A percentile compares a stretch with the other conserved stretches of the same genome.
Conservation (phyloP, 805 yeast species). For the Metschnikowia arizonensis region DNA sequence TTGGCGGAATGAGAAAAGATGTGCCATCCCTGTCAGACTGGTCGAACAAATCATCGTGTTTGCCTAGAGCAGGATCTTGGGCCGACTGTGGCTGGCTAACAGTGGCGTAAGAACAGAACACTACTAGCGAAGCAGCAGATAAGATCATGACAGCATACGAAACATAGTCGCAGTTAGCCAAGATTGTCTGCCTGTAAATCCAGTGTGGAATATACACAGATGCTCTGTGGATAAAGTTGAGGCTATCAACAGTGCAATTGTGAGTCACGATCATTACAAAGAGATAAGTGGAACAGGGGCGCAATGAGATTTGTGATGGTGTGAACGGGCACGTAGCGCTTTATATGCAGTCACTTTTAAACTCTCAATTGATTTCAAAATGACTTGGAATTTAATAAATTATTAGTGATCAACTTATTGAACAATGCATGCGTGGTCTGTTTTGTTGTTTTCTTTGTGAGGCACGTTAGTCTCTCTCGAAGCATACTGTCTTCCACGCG, state of each 20-base stretch:
- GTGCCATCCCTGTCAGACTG: constrained; percentile 24
- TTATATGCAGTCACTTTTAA: neutral
- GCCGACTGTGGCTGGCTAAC: constrained; percentile 25
- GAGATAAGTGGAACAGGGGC: neutral
- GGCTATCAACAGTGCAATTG: constrained; percentile 6
- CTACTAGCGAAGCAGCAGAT: constrained; percentile 22
- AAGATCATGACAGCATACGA: constrained; percentile 14
- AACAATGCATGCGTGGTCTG: neutral
- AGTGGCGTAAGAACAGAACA: constrained; percentile 20
- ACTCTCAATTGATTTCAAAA: neutral
- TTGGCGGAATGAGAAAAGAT: constrained; percentile 10
- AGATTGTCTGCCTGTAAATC: neutral
- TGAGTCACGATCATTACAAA: neutral
- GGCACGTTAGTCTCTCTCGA: neutral
- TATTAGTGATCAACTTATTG: too few species aligned
- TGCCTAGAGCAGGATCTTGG: constrained; percentile 20
- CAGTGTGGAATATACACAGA: constrained; percentile 4
- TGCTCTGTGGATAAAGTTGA: constrained; percentile 1
- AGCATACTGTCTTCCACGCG: neutral
- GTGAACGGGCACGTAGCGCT: neutral
- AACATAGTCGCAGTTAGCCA: neutral
- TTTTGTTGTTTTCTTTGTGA: neutral
- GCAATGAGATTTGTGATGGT: neutral
- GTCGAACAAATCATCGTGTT: constrained; percentile 16
- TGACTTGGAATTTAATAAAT: neutral